Conservation (phyloP, 2,329 filamentous ascomycete genomes). For the Colletotrichum phormii region DNA sequence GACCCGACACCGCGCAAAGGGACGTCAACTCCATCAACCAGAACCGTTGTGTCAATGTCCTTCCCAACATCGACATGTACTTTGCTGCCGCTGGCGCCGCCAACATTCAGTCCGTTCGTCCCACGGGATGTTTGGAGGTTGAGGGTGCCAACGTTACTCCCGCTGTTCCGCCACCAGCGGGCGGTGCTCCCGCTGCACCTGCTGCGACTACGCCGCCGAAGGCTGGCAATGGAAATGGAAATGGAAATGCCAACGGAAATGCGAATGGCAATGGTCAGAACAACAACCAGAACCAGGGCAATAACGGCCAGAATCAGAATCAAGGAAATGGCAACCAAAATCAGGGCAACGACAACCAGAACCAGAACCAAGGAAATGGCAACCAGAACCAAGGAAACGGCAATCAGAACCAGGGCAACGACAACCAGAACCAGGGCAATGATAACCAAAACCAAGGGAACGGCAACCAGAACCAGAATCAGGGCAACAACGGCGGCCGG, state of each 20-base stretch:
- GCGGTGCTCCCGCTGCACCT: slow-evolving; percentile 9
- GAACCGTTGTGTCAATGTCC: slow-evolving; percentile 40
- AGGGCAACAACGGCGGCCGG: not conserved
- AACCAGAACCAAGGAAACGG: slow-evolving; percentile 1
- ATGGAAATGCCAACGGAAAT: not conserved
- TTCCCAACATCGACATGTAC: slow-evolving; percentile 41
- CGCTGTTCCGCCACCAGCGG: not conserved
- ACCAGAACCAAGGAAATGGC: not conserved
- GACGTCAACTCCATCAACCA: slow-evolving; percentile 39
- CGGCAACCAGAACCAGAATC: not conserved
- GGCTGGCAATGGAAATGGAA: not conserved
- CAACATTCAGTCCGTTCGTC: slow-evolving; percentile 30
- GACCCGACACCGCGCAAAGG: slow-evolving; percentile 38
- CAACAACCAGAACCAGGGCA: not conserved
- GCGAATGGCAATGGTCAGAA: not conserved
- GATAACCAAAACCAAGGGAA: not conserved
- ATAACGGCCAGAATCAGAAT: not conserved
- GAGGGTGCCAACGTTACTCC: slow-evolving; percentile 25
- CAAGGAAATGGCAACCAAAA: not conserved
- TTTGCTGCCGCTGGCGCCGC: slow-evolving; percentile 38
- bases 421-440: not conserved
- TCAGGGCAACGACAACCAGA: not conserved
- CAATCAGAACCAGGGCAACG: not conserved
- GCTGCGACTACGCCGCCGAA: not conserved
- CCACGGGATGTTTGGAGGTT: slow-evolving; percentile 39